Conservation (phyloP, 139 green algal species). For the Volvox africanus region DNA sequence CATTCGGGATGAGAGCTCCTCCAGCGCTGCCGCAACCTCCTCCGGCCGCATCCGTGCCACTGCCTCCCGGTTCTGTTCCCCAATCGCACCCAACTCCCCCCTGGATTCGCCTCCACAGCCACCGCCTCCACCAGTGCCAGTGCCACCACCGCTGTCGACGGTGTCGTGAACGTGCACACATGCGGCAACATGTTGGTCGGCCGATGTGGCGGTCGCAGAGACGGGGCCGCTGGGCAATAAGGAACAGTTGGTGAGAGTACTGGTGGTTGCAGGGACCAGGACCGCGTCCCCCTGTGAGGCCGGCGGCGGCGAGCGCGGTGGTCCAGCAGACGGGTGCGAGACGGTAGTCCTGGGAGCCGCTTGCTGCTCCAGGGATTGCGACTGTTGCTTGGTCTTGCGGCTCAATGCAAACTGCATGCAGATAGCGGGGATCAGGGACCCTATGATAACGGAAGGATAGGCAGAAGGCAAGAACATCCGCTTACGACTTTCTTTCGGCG, state of each 20-base stretch:
- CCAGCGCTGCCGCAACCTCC: constrained; percentile 48
- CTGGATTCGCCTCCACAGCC: not conserved
- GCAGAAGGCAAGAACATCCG: too few species aligned
- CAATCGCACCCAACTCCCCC: constrained; percentile 34
- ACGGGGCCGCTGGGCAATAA: not conserved
- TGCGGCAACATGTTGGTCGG: not conserved
- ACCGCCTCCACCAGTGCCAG: not conserved
- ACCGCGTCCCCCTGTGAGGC: too few species aligned
- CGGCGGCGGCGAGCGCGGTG: not conserved
- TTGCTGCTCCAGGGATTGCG: not conserved
- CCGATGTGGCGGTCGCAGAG: not conserved
- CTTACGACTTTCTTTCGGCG: too few species aligned
- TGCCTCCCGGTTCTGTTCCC: constrained; percentile 14
- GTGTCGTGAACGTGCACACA: not conserved
- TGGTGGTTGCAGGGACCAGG: not conserved
- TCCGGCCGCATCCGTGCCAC: constrained; percentile 41
- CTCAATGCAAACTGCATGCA: constrained; percentile 49
- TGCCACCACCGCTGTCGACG: not conserved
- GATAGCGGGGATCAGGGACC: too few species aligned
- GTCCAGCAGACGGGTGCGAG: not conserved
- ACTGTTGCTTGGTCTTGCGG: constrained; percentile 42
- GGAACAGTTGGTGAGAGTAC: constrained; percentile 14
- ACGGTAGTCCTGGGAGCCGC: not conserved
- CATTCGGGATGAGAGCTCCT: constrained; percentile 45
- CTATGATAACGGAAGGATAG: too few species aligned